Evolutionary conservation across 257 asterid genomes (phyloP), one percentile per base, ranked within the genome.

Genomic region (Ehretia macrophylla): DNA sequence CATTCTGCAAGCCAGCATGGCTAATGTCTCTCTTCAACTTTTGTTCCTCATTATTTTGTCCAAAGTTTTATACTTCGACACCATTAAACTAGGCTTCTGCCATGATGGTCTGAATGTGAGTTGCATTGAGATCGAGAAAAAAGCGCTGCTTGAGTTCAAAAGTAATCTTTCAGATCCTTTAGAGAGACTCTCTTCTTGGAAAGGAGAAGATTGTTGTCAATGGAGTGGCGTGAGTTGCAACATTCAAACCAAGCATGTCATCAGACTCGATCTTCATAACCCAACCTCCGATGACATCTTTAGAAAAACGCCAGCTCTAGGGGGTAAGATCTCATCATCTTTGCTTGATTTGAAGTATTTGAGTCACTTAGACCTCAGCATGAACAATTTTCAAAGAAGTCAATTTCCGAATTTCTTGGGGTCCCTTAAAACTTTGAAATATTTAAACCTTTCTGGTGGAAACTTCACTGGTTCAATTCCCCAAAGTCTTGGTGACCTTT

Each of bases 181-280:
- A 8, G 42, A 39, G 32, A 40, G 66, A 23, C 69, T 74, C 23
- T 40, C 56, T 19, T 56, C 69, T 14, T 74, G 79, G 79, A 53
- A 17, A 0, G 73, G 70, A 1, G 67, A 69, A 1, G 67, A 74
- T 18, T 65, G 79, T 52, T 74, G 75, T 32, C 17, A 19, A 35
- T 75, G 80, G 76, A 55, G 32, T 3, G 76, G 80, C 21, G 68
- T 70, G 2, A 22, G 20, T 11, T 72, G 82, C 35, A 42, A 51
- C 51, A 55, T 48, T 20, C 32, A n/a, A 19, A 72, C 76, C 9
- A 48, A 65, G 11, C 52, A 64, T 13, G 64, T 72, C 8, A 17
- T 44, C 39, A 10, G 53, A 4, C 53, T 48, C 21, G 11, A 48
- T 17, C 53, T 48, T 10, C 47, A 10, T 42, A 4, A 10, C n/a